These are phyloP conservation scores for Danielozyma ontarioensis DNA, from an alignment of 805 yeast genomes.

Conservation along the genomic window DNA sequence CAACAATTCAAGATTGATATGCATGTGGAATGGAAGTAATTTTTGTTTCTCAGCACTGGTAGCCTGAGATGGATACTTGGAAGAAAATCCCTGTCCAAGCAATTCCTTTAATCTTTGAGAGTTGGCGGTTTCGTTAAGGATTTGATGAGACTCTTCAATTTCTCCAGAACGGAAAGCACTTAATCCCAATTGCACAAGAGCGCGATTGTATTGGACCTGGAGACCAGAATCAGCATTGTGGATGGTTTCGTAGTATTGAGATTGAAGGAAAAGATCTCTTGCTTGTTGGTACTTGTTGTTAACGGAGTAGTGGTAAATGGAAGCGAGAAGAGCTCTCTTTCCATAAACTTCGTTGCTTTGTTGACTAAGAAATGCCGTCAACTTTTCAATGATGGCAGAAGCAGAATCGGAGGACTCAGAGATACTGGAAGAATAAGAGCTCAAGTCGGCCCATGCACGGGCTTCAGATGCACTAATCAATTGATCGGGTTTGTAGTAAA, in stretches of 20 bases:
- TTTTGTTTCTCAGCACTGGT: conserved; percentile 66
- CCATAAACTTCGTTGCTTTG: conserved; percentile 67
- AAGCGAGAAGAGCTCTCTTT: conserved; percentile 78
- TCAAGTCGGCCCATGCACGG: conserved; percentile 63
- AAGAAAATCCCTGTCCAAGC: conserved; percentile 80
- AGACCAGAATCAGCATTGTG: conserved; percentile 79
- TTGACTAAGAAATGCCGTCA: conserved; percentile 60
- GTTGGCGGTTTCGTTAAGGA: conserved; percentile 81
- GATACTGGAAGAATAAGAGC: conserved; percentile 18
- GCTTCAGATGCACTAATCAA: conserved; percentile 67
- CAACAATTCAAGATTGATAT: conserved; percentile 89
- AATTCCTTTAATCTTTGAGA: conserved; percentile 85
- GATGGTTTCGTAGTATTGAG: conserved; percentile 79
- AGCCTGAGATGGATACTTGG: conserved; percentile 58
- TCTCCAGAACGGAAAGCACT: conserved; percentile 91
- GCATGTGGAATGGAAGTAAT: conserved; percentile 96
- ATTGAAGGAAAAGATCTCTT: conserved; percentile 79
- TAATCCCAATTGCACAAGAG: conserved; percentile 91
- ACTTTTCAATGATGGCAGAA: conserved; percentile 51
- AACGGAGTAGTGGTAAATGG: conserved; percentile 87
- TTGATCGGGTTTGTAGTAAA: conserved; percentile 84
- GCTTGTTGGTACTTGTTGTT: conserved; percentile 81
- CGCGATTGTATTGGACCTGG: conserved; percentile 92
- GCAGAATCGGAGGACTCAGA: conserved; percentile 32
- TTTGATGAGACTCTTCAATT: conserved; percentile 80